Base-by-base conservation (phyloP, 1,284 basidiomycete genomes). In the Malassezia obtusa region DNA sequence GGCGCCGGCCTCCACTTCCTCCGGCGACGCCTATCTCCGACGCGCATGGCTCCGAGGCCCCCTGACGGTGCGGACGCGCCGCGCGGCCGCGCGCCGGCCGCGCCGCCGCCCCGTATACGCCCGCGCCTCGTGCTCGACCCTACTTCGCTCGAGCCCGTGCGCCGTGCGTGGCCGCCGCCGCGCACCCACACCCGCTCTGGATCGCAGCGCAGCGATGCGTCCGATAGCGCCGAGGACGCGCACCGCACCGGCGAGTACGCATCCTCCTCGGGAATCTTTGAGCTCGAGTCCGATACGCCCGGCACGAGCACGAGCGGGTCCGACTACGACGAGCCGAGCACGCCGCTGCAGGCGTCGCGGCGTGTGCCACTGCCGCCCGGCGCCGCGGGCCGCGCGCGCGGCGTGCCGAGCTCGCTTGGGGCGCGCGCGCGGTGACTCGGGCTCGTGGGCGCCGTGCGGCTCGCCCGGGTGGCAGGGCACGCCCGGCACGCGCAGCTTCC, bases 181-280 rank as follows among this genome's bases (percentile, higher is more conserved):
- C 33, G 33, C 33, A 35, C 33, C 7, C 33, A n/a, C 33, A 6
- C 40, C 15, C 24, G 40, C 17, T 22, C 40, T 12, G 24, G 19
- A n/a, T 45, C 30, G 15, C 26, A 45, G 15, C 26, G 21, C 6
- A 45, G 43, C 24, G 43, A 45, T 14, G 43, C 22, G 10, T 45
- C 43, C 22, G 43, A 45, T 8, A 45, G 43, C 14, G 30, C 24
- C 15, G 41, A 45, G 2, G 43, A 45, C 3, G 24, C 17, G 17
- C 19, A 12, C 17, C 43, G 32, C 9, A 32, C 14, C 32, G 19
- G 12, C 35, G 45, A 46, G n/a, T 40, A 40, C 19, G n/a, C 28
- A 19, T 49, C 56, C 0, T 39, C 55, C 14, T 33, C 45, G 1
- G 52, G 51, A 12, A 49, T 53, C 19, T 52, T 55, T 38, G 47